Evolutionary conservation across 2,329 filamentous ascomycete genomes (phyloP).

Genomic region (Aspergillus sp.): DNA sequence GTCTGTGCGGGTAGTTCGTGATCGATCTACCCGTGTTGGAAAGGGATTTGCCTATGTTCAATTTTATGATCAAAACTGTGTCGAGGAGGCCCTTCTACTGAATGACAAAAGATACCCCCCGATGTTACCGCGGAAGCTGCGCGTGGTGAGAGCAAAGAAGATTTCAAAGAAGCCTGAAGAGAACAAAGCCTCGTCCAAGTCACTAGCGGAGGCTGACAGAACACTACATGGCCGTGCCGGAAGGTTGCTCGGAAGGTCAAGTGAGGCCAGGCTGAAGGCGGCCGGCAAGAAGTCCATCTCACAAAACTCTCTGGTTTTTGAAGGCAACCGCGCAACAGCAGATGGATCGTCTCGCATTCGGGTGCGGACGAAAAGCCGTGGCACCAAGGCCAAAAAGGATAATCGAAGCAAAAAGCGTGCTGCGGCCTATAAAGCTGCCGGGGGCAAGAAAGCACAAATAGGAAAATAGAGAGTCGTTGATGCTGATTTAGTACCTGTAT

Average conservation of each 20-base stretch:
- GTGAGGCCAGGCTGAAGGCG: conserved; percentile 36
- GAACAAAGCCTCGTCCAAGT: conserved; percentile 19
- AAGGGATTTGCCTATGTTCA: conserved; percentile 98
- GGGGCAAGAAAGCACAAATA: conserved; percentile 28
- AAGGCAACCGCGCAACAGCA: conserved; percentile 45
- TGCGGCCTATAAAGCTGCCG: conserved; percentile 42
- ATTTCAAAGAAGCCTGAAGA: conserved; percentile 47
- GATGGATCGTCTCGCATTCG: conserved; percentile 31
- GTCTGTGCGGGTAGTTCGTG: conserved; percentile 87
- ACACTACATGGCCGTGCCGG: conserved; percentile 41
- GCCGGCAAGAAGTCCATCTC: conserved; percentile 28
- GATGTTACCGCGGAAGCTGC: conserved; percentile 83
- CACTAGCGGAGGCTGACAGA: conserved; percentile 28
- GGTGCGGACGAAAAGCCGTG: conserved; percentile 40
- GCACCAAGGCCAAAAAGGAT: conserved; percentile 41
- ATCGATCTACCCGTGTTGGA: conserved; percentile 85
- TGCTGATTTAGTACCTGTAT: neutral
- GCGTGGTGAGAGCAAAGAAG: conserved; percentile 83
- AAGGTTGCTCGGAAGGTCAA: conserved; percentile 39
- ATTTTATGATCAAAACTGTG: conserved; percentile 83
- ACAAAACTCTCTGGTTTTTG: conserved; percentile 42
- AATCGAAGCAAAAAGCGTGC: conserved; percentile 44
- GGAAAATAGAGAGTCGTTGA: conserved; percentile 6
- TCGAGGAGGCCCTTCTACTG: conserved; percentile 85
- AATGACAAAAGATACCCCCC: conserved; percentile 92